These are phyloP conservation scores for Phaffomyces antillensis DNA, from an alignment of 805 yeast species.

Conservation along the genomic window DNA sequence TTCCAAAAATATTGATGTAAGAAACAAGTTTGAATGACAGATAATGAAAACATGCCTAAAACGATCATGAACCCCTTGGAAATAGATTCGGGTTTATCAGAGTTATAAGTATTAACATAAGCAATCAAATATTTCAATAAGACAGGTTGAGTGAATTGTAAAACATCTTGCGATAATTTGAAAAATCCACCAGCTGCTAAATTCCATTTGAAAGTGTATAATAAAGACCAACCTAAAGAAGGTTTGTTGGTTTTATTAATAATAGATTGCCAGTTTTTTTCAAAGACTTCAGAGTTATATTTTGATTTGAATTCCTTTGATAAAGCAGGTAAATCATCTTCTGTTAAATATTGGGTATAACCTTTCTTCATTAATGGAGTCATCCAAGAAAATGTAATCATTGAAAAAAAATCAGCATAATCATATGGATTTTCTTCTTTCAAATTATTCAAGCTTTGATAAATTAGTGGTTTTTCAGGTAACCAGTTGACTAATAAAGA, in stretches of 20 bases:
- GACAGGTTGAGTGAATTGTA: conserved; percentile 85
- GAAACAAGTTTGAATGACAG: conserved; percentile 70
- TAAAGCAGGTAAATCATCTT: conserved; percentile 71
- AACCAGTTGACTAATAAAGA: conserved; percentile 30
- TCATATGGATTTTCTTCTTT: conserved; percentile 30
- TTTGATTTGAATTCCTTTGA: conserved; percentile 62
- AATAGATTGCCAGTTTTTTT: conserved; percentile 53
- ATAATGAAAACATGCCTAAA: conserved; percentile 62
- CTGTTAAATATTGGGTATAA: conserved; percentile 44
- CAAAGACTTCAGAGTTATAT: conserved; percentile 43
- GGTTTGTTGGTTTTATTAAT: conserved; percentile 39
- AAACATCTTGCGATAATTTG: conserved; percentile 67
- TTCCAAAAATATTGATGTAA: conserved; percentile 76
- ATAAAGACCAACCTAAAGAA: conserved; percentile 55
- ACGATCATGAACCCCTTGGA: conserved; percentile 74
- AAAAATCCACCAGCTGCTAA: conserved; percentile 66
- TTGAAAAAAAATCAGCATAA: conserved; percentile 59
- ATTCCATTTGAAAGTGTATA: conserved; percentile 63
- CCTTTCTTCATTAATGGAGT: conserved; percentile 79
- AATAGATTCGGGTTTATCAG: conserved; percentile 40
- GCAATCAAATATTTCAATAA: conserved; percentile 59
- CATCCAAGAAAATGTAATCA: conserved; percentile 88
- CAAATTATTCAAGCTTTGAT: conserved; percentile 25
- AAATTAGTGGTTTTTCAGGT: conserved; percentile 32
- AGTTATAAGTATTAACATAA: conserved; percentile 44